These are phyloP conservation scores for Ogataea glucozyma DNA, from an alignment of 805 yeast genomes.

Conservation along the genomic window DNA sequence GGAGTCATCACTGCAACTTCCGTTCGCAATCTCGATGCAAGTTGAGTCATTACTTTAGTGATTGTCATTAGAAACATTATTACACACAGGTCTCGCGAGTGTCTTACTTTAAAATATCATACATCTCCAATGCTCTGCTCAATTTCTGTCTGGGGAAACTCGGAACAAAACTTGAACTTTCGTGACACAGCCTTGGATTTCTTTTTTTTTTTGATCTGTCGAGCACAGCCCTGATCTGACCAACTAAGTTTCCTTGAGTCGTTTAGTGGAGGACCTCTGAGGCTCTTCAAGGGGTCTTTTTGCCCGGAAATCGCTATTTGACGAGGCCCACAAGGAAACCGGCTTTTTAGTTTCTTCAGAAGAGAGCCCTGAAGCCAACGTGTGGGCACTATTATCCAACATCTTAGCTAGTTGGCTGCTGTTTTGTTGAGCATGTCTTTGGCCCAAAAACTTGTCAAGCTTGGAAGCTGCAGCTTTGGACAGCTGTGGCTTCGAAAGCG, in stretches of 20 bases:
- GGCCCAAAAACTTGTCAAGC: constrained; percentile 14
- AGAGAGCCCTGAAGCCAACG: not conserved
- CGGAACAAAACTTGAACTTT: too few species aligned
- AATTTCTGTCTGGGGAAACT: too few species aligned
- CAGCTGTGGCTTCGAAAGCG: constrained; percentile 11
- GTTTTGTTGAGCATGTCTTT: constrained; percentile 26
- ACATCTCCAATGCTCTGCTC: too few species aligned
- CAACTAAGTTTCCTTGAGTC: not conserved
- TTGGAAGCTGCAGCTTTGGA: constrained; percentile 18
- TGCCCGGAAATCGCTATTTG: not conserved
- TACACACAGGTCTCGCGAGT: too few species aligned
- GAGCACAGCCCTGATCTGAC: too few species aligned
- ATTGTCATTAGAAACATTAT: too few species aligned
- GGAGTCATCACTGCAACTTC: too few species aligned
- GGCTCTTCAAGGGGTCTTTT: not conserved
- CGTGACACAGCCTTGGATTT: constrained; percentile 1
- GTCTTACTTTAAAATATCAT: too few species aligned
- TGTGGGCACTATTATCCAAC: constrained; percentile 11
- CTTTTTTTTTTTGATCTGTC: too few species aligned
- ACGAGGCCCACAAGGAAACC: not conserved
- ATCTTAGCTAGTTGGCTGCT: constrained; percentile 16
- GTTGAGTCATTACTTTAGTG: too few species aligned
- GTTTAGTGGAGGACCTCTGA: not conserved
- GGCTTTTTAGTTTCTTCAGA: constrained; percentile 1
- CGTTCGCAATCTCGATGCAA: too few species aligned